Conservation (phyloP, 768 basidiomycete species). For the Wakefieldia striispora region DNA sequence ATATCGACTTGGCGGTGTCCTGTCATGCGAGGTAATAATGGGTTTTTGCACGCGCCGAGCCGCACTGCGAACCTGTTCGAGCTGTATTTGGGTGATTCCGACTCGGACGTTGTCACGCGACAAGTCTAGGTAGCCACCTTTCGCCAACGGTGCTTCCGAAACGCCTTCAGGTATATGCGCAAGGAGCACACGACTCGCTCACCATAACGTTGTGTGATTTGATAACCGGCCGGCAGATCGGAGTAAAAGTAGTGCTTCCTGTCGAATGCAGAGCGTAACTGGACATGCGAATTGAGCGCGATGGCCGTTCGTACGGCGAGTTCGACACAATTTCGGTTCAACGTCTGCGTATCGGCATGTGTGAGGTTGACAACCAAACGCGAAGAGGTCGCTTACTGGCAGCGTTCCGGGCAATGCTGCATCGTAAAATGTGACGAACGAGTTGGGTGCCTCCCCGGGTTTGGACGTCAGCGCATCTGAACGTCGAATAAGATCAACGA, state of each 20-base stretch:
- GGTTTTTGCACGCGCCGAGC: background rate
- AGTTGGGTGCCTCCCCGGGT: slow-evolving; percentile 60
- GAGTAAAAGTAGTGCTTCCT: slow-evolving; percentile 98
- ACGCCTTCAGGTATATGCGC: background rate
- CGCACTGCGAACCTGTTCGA: slow-evolving; percentile 73
- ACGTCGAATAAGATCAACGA: background rate
- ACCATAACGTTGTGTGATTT: slow-evolving; percentile 97
- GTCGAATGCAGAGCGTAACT: slow-evolving; percentile 79
- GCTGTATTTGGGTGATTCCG: slow-evolving; percentile 91
- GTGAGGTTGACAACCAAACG: background rate
- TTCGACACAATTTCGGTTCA: slow-evolving; percentile 71
- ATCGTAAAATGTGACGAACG: slow-evolving; percentile 72
- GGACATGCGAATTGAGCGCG: slow-evolving; percentile 67
- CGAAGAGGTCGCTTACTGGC: slow-evolving; percentile 55
- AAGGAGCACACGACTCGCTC: slow-evolving; percentile 6
- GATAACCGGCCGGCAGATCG: slow-evolving; percentile 91
- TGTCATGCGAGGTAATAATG: slow-evolving; percentile 26
- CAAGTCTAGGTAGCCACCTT: slow-evolving; percentile 56
- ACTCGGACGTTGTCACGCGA: slow-evolving; percentile 45
- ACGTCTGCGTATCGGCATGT: slow-evolving; percentile 8
- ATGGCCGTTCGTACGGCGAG: slow-evolving; percentile 80
- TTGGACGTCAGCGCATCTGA: slow-evolving; percentile 44
- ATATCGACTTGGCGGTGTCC: slow-evolving; percentile 91
- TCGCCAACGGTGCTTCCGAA: slow-evolving; percentile 72
- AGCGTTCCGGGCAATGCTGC: slow-evolving; percentile 93